Evolutionary conservation across 2,329 filamentous ascomycete genomes (phyloP).

Genomic region (Fusarium verticillioides): DNA sequence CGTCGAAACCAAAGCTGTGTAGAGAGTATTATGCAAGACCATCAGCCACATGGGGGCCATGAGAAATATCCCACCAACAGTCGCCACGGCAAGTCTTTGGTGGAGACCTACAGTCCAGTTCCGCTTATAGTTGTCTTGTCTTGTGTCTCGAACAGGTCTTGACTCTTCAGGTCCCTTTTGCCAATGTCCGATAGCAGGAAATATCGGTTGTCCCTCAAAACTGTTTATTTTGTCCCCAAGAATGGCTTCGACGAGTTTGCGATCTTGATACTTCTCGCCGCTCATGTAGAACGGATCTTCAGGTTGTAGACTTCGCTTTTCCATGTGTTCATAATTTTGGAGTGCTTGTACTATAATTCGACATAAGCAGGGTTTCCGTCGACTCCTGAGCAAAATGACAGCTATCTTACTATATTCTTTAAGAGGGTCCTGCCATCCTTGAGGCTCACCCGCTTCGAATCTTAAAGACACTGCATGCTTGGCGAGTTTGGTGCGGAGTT

Average conservation of each 20-base stretch:
- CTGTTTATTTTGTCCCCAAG: background rate
- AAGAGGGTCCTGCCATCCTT: background rate
- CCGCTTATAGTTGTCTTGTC: background rate
- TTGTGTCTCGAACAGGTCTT: background rate
- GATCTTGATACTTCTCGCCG: background rate
- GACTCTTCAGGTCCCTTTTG: background rate
- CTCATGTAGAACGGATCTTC: background rate
- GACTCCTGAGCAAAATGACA: fast-evolving
- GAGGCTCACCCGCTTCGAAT: background rate
- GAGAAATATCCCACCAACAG: background rate
- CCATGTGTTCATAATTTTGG: background rate
- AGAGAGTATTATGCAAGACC: background rate
- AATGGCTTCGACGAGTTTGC: background rate
- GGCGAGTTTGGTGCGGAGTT: background rate
- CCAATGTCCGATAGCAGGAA: background rate
- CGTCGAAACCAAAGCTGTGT: background rate
- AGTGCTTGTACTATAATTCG: background rate
- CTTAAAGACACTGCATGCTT: background rate
- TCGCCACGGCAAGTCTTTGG: background rate
- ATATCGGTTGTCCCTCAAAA: background rate
- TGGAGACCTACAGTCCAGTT: background rate
- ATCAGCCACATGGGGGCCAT: conserved; percentile 3
- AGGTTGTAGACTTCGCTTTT: background rate
- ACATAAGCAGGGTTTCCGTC: background rate
- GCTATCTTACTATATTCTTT: background rate